Evolutionary conservation across 352 stramenopile species (phyloP), one percentile per base, ranked within the genome.

Genomic region (Blastocystis sp.): DNA sequence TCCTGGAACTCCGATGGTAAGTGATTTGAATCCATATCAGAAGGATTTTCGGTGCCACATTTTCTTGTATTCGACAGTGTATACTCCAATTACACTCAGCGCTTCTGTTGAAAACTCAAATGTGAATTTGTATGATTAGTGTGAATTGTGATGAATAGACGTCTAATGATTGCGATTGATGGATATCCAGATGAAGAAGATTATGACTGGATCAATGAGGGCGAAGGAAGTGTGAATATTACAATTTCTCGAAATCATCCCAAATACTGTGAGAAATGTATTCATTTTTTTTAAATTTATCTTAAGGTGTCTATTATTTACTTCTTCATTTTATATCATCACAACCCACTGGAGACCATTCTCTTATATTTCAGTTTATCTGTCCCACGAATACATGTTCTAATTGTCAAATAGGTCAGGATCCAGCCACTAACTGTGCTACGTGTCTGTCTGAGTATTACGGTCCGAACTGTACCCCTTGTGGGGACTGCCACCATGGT

Each of bases 391-490:
- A 84, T n/a, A 33, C 40, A 22, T 84, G 73, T 53, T 84, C 73
- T 17, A 64, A 64, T 24, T 96, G 94, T 27, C 93, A 93, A 3
- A 93, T 95, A 24, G 94, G 94, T 24, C 95, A 94, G 59, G 93
- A 95, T 81, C 90, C 92, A 15, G 73, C 91, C 5, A 90, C 91
- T 15, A 92, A 95, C 75, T 96, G 94, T 73, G 92, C 94, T 91
- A 92, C 95, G 81, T 96, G 94, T 89, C 95, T 95, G 92, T 90
- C 90, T 82, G 93, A 92, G 35, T 96, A 95, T 87, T 96, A 92
- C 48, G 93, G 94, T 15, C 66, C 90, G 15, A 92, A 81, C 2
- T 96, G 94, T 73, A 89, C 91, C 35, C 93, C 94, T 0, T 96
- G 94, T 70, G 92, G 94, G 78, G 90, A 93, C n/a, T 96, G 94